Base-by-base conservation (phyloP, 73 alveolate genomes). In the Paramecium octaurelia region DNA sequence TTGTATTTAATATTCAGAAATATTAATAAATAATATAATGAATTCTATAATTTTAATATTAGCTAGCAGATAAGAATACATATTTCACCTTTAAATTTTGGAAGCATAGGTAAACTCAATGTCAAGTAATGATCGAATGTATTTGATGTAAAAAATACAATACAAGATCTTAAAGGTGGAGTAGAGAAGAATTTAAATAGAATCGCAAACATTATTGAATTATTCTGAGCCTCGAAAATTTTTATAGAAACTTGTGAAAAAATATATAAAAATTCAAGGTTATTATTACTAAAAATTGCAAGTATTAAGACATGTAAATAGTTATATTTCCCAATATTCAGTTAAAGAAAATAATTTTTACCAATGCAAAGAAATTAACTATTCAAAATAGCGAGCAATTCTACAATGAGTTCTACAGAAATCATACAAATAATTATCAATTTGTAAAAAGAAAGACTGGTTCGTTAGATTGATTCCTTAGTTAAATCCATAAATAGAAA, bases 11-110 rank as follows among this genome's bases (percentile, higher is more conserved):
- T 54, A 54, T 54, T 16, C 31, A 20, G 31, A 54, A 54, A 54
- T 68, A 80, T 68, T 31, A 64, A 64, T 31, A 64, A 27, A 64
- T 31, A 64, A 34, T 23, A 14, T n/a, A 20, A 80, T 80, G 91
- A 48, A 80, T 46, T 80, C 43, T 31, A 43, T 80, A 38, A 35
- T 80, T 31, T 43, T 80, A 80, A 24, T 42, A 38, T 80, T 80
- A 80, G 91, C 91, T 40, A 80, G 91, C 75, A 80, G 91, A 48
- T 42, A 80, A 35, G 91, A 80, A 80, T 80, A 42, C 24, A 80
- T 80, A 44, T 80, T 80, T 80, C 91, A 80, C 29, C 73, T 80
- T 20, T 48, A 80, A 44, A 48, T 80, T 10, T 4, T 80, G 5
- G 91, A 80, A 16, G 91, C 91, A 11, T 40, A 75, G 36, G 14